phyloP scores from a whole-genome alignment of 2,329 filamentous ascomycete genomes.

The Catunica adiposa region DNA sequence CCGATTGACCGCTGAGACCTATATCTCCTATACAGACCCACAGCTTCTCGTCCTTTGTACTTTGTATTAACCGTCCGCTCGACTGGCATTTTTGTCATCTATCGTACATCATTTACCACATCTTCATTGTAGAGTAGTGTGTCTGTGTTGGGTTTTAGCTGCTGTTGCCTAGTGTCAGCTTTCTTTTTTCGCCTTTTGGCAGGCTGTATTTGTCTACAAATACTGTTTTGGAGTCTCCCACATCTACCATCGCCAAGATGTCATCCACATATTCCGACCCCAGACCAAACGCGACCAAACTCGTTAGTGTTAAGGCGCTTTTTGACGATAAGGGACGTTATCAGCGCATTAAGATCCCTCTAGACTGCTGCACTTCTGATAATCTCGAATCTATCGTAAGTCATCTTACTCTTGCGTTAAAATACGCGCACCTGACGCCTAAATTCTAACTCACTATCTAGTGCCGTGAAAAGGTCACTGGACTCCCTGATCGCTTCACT shows the following conservation, averaged over 20 bases:
- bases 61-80: not conserved
- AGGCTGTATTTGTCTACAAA: too few species aligned
- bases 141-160: not conserved
- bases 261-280: too few species aligned
- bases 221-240: too few species aligned
- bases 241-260: too few species aligned
- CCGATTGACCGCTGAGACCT: not conserved
- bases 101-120: not conserved
- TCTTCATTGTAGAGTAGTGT: not conserved
- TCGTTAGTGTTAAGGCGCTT: too few species aligned
- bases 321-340: too few species aligned
- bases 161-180: not conserved
- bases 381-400: too few species aligned
- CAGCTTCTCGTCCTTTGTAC: not conserved
- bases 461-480: not conserved
- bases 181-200: too few species aligned
- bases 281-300: too few species aligned
- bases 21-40: not conserved
- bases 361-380: too few species aligned
- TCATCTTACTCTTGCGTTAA: too few species aligned
- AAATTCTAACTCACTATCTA: not conserved
- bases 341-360: too few species aligned
- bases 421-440: not conserved
- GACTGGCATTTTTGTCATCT: not conserved
- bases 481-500: slow-evolving; percentile 28